A percentile compares a stretch with the other conserved stretches of the same genome.
phyloP scores from a whole-genome alignment of 179 eudicot genomes.

The Amaranthus tricolor region DNA sequence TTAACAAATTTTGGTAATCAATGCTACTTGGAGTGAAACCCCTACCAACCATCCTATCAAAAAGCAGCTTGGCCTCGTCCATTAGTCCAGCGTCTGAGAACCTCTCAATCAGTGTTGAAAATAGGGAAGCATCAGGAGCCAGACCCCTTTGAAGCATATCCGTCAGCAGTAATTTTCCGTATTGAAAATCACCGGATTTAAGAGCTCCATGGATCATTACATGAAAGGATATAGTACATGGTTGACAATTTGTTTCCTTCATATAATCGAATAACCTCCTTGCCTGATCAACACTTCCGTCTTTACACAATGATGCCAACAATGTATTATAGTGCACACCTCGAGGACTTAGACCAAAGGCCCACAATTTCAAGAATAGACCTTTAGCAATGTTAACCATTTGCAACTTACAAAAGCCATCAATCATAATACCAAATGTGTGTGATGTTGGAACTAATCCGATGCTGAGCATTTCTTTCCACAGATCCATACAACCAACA shows the following conservation, averaged over 20 bases:
- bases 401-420: conserved; percentile 64
- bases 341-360: conserved; percentile 40
- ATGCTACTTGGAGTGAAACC: conserved; percentile 43
- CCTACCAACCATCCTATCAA: conserved; percentile 51
- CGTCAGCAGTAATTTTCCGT: conserved; percentile 39
- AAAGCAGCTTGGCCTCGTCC: conserved; percentile 59
- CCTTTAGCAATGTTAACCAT: conserved; percentile 73
- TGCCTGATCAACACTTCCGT: conserved; percentile 64
- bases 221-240: conserved; percentile 52
- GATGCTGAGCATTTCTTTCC: conserved; percentile 44
- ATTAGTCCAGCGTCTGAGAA: conserved; percentile 49
- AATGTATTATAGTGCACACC: conserved; percentile 48
- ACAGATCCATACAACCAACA: conserved; percentile 43
- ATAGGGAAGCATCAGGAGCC: conserved; percentile 50
- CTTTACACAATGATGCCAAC: conserved; percentile 58
- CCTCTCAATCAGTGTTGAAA: conserved; percentile 48
- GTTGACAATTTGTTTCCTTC: conserved; percentile 45
- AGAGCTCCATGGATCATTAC: conserved; percentile 51
- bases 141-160: conserved; percentile 68
- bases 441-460: conserved; percentile 37
- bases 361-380: conserved; percentile 46
- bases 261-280: conserved; percentile 51
- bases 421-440: conserved; percentile 46
- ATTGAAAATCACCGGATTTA: conserved; percentile 55
- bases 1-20: conserved; percentile 61